Base-by-base conservation (phyloP, 1,139 yeast species). In the Blastobotrys apis region DNA sequence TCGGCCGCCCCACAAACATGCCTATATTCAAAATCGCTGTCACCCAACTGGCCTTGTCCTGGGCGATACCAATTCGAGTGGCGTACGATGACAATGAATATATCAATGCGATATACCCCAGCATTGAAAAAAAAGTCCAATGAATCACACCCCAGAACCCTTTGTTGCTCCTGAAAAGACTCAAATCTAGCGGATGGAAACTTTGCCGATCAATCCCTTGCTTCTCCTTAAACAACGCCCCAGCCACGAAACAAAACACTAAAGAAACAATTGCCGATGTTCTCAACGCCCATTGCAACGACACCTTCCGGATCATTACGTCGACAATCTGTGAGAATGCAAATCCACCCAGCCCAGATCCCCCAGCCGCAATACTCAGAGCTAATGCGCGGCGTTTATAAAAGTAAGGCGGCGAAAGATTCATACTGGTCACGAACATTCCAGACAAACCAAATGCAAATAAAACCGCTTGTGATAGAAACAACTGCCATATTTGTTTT, bases 231-330 rank as follows among this genome's bases (percentile, higher is more conserved):
- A 80, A 62, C 27, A 81, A 58, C n/a, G 71, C 45, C 17, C 69
- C 64, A 1, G 75, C 66, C 8, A 68, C 39, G 0, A 60, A 26
- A 31, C 67, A 53, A 35, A 67, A 56, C 4, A 63, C 58, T 1
- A 70, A 65, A 25, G 72, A 64, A 5, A 68, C 64, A 29, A 74
- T 60, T 0, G 78, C 81, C 35, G 75, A 65, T 73, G 80, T 73
- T 48, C 88, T 64, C 47, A 81, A 65, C 0, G 87, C 82, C 88
- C 87, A 81, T 45, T 68, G 84, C 55, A 77, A 69, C 0, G 84
- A 81, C 3, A 78, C 71, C 8, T 62, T 62, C 17, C 71, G 56
- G 36, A 71, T 65, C 57, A 70, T 54, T 16, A 67, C 64, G 35
- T 68, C 62, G 17, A 65, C 63, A 0, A 72, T 62, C 21, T 71